These are phyloP conservation scores for Uronychia binucleata DNA, from an alignment of 73 alveolate genomes.

Conservation along the genomic window DNA sequence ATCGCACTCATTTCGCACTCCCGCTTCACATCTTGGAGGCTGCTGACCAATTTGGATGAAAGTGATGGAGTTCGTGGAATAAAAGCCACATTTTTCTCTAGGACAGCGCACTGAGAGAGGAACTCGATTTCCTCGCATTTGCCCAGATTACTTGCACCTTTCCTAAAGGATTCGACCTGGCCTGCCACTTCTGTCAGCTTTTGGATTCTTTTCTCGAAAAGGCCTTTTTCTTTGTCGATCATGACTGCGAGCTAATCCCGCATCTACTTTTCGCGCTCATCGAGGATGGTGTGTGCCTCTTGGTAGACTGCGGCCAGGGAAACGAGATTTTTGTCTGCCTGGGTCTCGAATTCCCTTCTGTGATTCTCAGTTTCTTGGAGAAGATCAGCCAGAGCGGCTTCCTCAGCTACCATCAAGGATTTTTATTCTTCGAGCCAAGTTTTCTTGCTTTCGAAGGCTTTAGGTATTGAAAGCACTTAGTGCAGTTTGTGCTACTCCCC, in stretches of 20 bases:
- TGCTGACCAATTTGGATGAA: no score
- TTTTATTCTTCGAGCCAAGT: background rate
- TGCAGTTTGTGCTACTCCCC: conserved; percentile 74
- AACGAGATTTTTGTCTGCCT: background rate
- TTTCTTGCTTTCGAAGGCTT: conserved; percentile 38
- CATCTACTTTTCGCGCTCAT: background rate
- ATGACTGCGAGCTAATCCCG: background rate
- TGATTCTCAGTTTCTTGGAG: background rate
- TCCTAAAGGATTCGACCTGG: background rate
- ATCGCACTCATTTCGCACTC: background rate
- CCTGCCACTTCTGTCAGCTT: background rate
- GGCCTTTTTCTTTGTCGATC: no score
- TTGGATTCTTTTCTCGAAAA: no score
- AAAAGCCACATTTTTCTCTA: no score
- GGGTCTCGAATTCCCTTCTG: background rate
- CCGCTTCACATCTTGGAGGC: background rate
- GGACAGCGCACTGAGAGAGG: background rate
- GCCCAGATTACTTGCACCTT: background rate
- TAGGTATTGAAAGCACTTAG: conserved; percentile 41
- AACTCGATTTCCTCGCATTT: background rate
- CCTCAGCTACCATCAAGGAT: background rate
- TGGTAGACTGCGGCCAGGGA: background rate
- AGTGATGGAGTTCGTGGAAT: no score
- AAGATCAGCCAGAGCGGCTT: background rate
- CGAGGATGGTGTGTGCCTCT: background rate